Conservation (phyloP, 805 yeast genomes). For the Peterozyma toletana region DNA sequence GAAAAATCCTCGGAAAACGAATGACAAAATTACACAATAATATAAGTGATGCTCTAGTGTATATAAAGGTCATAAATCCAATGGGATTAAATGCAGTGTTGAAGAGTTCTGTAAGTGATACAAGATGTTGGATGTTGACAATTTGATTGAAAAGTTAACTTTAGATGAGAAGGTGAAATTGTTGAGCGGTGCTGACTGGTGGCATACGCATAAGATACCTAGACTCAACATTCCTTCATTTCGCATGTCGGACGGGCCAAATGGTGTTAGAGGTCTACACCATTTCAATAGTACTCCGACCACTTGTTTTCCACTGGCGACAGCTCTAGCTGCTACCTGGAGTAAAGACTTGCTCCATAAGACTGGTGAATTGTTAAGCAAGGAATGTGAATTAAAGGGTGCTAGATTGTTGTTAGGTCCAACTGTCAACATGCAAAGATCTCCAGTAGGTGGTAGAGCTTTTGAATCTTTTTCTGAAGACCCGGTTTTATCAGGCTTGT, state of each 20-base stretch:
- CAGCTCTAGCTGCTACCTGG: conserved; percentile 38
- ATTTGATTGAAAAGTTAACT: conserved; percentile 2
- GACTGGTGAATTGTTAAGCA: conserved; percentile 33
- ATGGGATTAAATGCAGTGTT: no score
- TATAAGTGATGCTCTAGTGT: no score
- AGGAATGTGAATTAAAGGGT: conserved; percentile 35
- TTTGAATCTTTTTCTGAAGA: conserved; percentile 39
- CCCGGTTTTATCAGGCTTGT: conserved; percentile 34
- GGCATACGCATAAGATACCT: conserved; percentile 29
- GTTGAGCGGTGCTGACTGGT: conserved; percentile 20
- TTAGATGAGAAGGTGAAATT: conserved; percentile 4
- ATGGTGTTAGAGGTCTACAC: conserved; percentile 37
- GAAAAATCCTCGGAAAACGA: no score
- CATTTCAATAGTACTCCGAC: conserved; percentile 33
- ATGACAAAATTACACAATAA: no score
- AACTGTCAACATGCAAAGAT: conserved; percentile 30
- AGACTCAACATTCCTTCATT: conserved; percentile 28
- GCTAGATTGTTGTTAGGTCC: conserved; percentile 30
- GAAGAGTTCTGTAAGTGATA: background rate
- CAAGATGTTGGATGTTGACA: conserved; percentile 6
- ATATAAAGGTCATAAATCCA: no score
- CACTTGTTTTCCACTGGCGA: conserved; percentile 40
- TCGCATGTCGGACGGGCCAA: conserved; percentile 37
- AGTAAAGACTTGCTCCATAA: conserved; percentile 29
- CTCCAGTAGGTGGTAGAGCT: conserved; percentile 37